Base-by-base conservation (phyloP, 23 red algal genomes). In the Agarophyton chilense region DNA sequence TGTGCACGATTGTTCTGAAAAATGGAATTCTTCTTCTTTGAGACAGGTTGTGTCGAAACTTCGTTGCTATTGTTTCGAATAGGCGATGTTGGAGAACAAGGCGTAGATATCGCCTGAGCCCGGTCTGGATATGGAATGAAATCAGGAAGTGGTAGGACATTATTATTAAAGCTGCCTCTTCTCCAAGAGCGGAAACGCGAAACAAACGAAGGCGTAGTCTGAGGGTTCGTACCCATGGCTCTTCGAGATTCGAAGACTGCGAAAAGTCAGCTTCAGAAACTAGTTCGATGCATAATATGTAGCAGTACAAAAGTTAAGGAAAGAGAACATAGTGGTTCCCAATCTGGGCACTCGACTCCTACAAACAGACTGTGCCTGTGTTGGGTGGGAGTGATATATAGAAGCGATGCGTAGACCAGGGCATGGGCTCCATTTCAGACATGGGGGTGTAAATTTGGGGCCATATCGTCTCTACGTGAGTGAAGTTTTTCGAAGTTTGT, bases 41-140 rank as follows among this genome's bases (percentile, higher is more conserved):
- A 6, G 24, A n/a, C 2, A 61, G 32, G 9, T 65, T 65, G 60
- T 74, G 68, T 22, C 40, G 68, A 10, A 4, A 3, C 41, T 49
- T 43, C 10, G 40, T 43, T 1, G 40, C 40, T 4, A 46, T 39
- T 28, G 40, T 47, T 26, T 74, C 43, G 68, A 74, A 74, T 2
- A 74, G 41, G 18, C 33, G 68, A 25, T 25, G 43, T 18, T 47
- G 68, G 14, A 74, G 38, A 74, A 74, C 10, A 19, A 25, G 60
- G 16, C 31, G 9, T 13, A 38, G 60, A 18, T 65, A 29, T 74
- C n/a, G 68, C 26, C 29, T 24, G 40, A 47, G 47, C 25, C 2
- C 68, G 6, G 43, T 74, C 68, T 49, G 68, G 68, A 47, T 46
- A 74, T 13, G 68, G 41, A 74, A 47, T 74, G 68, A 16, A 38